Evolutionary conservation across 2,329 filamentous ascomycete species (phyloP).

Genomic region (Celoporthe dispersa): DNA sequence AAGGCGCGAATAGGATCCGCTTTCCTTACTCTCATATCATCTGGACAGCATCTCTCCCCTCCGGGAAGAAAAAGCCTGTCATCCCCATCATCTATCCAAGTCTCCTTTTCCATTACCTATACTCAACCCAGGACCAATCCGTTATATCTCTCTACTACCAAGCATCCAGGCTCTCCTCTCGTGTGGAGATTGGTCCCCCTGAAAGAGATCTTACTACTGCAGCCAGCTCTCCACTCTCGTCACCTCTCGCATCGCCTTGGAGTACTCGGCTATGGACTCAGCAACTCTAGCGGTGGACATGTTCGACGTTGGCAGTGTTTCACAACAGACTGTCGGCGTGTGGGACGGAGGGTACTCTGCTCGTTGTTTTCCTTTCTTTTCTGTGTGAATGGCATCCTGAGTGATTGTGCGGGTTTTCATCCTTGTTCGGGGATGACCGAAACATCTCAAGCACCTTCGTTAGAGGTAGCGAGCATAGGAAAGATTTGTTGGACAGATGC

Average conservation of each 20-base stretch:
- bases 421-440: not conserved
- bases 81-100: conserved; percentile 1
- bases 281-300: not conserved
- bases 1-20: conserved; percentile 36
- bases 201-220: conserved; percentile 8
- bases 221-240: not conserved
- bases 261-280: not conserved
- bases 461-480: not conserved
- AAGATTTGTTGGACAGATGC: not conserved
- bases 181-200: not conserved
- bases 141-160: conserved; percentile 21
- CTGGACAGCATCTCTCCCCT: not conserved
- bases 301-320: not conserved
- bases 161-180: conserved; percentile 10
- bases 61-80: not conserved
- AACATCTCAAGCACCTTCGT: conserved; percentile 1
- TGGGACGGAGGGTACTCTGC: not conserved
- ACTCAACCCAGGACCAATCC: conserved; percentile 12
- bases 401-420: not conserved
- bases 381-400: not conserved
- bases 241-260: conserved; percentile 14
- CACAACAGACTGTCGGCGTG: not conserved
- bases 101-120: conserved; percentile 19
- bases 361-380: not conserved
- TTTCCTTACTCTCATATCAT: conserved; percentile 23